Evolutionary conservation across 352 stramenopile species (phyloP), one percentile per base, ranked within the genome.

Genomic region (Pythium aristosporum): DNA sequence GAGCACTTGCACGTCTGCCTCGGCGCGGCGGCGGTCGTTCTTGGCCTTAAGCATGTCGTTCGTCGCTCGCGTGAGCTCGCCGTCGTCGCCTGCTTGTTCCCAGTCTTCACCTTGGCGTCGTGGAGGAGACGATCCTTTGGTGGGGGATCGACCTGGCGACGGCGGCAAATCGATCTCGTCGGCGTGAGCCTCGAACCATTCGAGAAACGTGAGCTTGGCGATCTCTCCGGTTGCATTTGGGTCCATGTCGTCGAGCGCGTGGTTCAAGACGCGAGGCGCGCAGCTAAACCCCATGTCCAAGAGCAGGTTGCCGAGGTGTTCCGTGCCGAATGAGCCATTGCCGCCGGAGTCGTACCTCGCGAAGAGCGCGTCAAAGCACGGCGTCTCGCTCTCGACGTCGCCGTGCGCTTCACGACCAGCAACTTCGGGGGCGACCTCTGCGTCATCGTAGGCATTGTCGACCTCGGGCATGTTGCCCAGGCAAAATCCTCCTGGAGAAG

Each of bases 281-380:
- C 79, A 72, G 34, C 82, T 88, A 59, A 88, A 91, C 20, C 82
- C 82, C 80, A 91, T 89, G 49, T 89, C 77, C 10, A 86, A 65
- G n/a, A 91, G 52, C 46, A 91, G 52, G 42, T 69, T 80, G 0
- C 77, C 77, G 2, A 91, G 53, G 41, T 88, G 76, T 54, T 91
- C 80, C 0, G 80, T 89, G 2, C 80, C 76, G 39, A 89, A 83
- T 5, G 65, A 84, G 67, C 67, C 69, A 28, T 78, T 44, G 39
- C 5, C 73, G 25, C 72, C 71, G 0, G 71, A 61, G 59, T 82
- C 74, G 58, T 89, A 89, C 47, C 73, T 68, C 1, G 60, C 54
- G 48, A 89, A 89, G 37, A 91, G 58, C 12, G 57, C 69, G 37
- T 89, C 82, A 46, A 91, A 91, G 61, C 83, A 77, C n/a, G 77